Conservation (phyloP, 2,329 filamentous ascomycete genomes). For the Trichophyton verrucosum region DNA sequence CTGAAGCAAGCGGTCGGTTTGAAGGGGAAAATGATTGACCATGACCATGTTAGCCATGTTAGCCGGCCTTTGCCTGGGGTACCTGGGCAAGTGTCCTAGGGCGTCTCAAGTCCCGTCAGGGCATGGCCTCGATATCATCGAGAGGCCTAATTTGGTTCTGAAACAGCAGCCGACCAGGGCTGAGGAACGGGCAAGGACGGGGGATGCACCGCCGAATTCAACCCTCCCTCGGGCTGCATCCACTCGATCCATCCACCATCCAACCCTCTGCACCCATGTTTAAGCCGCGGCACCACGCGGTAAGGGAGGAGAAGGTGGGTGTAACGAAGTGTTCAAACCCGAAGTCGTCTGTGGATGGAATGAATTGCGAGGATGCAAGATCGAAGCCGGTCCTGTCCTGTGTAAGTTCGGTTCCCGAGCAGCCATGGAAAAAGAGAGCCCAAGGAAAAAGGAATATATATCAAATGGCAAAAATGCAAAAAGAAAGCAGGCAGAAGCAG, state of each 20-base stretch:
- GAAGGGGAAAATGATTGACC: constrained; percentile 3
- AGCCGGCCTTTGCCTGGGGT: background rate
- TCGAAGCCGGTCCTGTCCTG: background rate
- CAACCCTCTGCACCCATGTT: background rate
- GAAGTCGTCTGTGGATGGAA: background rate
- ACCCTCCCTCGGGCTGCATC: background rate
- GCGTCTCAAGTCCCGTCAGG: background rate
- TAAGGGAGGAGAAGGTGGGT: background rate
- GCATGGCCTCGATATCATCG: background rate
- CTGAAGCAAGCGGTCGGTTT: constrained; percentile 3
- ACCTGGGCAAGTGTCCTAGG: background rate
- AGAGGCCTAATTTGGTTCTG: constrained; percentile 1
- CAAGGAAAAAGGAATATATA: background rate
- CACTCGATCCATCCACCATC: background rate
- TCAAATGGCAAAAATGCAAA: background rate
- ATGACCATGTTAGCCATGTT: background rate
- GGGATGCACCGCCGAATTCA: background rate
- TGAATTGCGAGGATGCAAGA: background rate
- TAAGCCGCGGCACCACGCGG: background rate
- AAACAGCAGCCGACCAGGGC: constrained; percentile 1
- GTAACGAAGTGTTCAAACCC: background rate
- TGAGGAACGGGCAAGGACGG: background rate
- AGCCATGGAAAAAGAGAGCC: background rate
- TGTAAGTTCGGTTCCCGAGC: background rate
- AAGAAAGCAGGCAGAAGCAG: background rate